Evolutionary conservation across 1,284 basidiomycete genomes (phyloP).

Genomic region (Melampsora larici-populina): DNA sequence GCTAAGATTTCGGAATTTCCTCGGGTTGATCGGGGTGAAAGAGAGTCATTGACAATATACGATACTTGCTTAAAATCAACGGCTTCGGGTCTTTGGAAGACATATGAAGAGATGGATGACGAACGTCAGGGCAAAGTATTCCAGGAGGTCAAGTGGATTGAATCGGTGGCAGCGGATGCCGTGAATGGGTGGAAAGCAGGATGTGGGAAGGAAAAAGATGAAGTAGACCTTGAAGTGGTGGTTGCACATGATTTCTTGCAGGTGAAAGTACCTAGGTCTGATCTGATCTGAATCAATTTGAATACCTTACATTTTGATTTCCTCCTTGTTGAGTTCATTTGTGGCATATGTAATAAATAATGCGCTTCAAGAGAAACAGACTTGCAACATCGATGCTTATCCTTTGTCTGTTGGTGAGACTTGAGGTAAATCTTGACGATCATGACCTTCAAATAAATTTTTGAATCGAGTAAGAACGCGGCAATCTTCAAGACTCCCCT

Average conservation of each 20-base stretch:
- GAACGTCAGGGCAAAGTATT: conserved; percentile 9
- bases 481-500: no score
- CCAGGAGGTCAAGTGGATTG: conserved; percentile 23
- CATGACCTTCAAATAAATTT: no score
- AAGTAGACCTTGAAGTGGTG: neutral
- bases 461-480: no score
- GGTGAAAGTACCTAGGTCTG: conserved; percentile 17
- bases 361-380: no score
- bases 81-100: conserved; percentile 29
- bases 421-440: no score
- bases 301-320: no score
- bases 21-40: neutral
- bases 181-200: conserved; percentile 13
- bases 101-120: conserved; percentile 18
- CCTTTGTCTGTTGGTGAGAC: no score
- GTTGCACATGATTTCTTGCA: conserved; percentile 39
- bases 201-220: neutral
- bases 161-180: conserved; percentile 23
- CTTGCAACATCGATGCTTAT: no score
- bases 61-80: conserved; percentile 5
- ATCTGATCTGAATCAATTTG: neutral
- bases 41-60: neutral
- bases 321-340: no score
- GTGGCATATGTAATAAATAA: no score
- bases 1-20: neutral